These are phyloP conservation scores for Acacia concinna DNA, from an alignment of 331 rosid species.

Conservation along the genomic window DNA sequence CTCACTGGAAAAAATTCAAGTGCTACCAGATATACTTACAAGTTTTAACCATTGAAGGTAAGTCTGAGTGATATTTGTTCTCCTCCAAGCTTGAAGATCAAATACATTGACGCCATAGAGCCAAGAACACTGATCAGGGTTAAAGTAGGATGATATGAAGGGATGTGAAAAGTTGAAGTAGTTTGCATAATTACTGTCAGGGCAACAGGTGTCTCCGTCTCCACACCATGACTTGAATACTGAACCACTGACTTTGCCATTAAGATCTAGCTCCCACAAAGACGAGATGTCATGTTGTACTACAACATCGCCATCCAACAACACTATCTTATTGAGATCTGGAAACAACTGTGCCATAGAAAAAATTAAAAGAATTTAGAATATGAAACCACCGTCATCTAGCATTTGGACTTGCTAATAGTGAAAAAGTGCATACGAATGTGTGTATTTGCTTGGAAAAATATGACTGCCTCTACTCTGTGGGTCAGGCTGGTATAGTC, in stretches of 20 bases:
- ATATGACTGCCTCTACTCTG: not conserved
- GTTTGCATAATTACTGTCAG: constrained; percentile 62
- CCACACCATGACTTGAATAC: constrained; percentile 75
- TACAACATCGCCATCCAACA: constrained; percentile 90
- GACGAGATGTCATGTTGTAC: constrained; percentile 80
- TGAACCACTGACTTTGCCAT: constrained; percentile 83
- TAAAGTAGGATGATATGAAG: constrained; percentile 59
- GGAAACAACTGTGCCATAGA: constrained; percentile 77
- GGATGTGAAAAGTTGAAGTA: constrained; percentile 84
- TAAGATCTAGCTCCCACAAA: constrained; percentile 81
- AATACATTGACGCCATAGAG: constrained; percentile 73
- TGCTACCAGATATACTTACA: constrained; percentile 49
- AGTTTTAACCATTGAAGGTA: constrained; percentile 73
- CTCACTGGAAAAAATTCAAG: not conserved
- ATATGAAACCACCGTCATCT: constrained; percentile 37
- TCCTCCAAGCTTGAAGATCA: constrained; percentile 90
- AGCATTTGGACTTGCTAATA: constrained; percentile 37
- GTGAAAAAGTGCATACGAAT: constrained; percentile 31
- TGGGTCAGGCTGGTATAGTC: not conserved
- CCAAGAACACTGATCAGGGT: constrained; percentile 66
- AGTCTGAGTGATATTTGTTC: constrained; percentile 65
- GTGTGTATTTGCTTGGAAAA: not conserved
- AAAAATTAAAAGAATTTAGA: constrained; percentile 46
- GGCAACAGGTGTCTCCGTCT: constrained; percentile 67
- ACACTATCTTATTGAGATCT: constrained; percentile 74